Base-by-base conservation (phyloP, 2,329 filamentous ascomycete species). In the Metarhizium robertsii region DNA sequence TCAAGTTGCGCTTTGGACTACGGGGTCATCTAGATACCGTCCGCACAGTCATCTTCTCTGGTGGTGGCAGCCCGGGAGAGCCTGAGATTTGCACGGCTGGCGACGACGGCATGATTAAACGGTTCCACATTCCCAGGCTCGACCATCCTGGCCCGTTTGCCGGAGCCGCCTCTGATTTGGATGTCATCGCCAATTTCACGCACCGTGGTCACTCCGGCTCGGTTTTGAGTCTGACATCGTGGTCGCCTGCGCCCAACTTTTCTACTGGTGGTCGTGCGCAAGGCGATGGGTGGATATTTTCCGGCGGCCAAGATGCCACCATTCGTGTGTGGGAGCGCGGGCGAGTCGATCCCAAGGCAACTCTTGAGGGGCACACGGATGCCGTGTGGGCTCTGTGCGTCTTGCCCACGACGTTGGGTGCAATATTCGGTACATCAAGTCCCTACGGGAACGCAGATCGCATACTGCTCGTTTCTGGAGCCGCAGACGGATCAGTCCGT, bases 261-360 rank as follows among this genome's bases (percentile, higher is more conserved):
- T 88, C 90, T 7, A 95, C 90, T 18, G 90, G 92, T 40, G 91
- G 92, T 6, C 84, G 92, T 59, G 90, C 89, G 7, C 84, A 88
- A 63, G 92, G 92, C 36, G 94, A 97, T 64, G 94, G 94, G 32
- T 99, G 94, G 94, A 92, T 99, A 61, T 99, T 99, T 71, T 97
- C 92, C 5, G 94, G 94, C 58, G 94, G 94, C 4, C 91, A 96
- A 69, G 94, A 99, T 70, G 85, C 89, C 18, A 95, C 90, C 6
- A 85, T 99, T 42, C 84, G 92, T 34, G 91, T 99, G 0, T 99
- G 94, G 94, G 92, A 99, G 71, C 84, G 92, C 52, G 92, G 92
- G 32, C 80, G 92, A 50, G 90, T 99, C 36, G 94, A 97, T 67
- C 91, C 94, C 7, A 97, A 97, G 71, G 91, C 91, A 2, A 96